Conservation (phyloP, 495 filamentous ascomycete genomes). For the Podospora australis region DNA sequence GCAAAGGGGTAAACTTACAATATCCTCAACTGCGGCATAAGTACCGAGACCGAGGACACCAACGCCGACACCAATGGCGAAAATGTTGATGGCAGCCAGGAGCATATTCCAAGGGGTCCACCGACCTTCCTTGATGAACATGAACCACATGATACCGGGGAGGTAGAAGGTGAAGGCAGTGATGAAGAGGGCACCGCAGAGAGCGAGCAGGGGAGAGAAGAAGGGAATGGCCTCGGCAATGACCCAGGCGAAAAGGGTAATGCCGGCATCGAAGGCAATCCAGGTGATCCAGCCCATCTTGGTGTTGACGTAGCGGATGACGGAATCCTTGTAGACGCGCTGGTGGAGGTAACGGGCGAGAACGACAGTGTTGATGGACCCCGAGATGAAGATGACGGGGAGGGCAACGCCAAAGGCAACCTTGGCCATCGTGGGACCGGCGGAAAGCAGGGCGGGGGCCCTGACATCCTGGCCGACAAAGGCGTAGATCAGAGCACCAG, state of each 20-base stretch:
- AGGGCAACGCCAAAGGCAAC: constrained; percentile 74
- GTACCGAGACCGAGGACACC: constrained; percentile 52
- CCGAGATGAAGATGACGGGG: constrained; percentile 69
- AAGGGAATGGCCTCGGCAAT: constrained; percentile 67
- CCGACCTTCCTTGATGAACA: constrained; percentile 51
- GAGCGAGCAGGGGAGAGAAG: constrained; percentile 59
- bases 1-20: constrained; percentile 37
- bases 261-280: constrained; percentile 48
- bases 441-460: constrained; percentile 63
- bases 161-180: constrained; percentile 61
- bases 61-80: constrained; percentile 50
- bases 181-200: constrained; percentile 56
- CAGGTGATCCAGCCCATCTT: constrained; percentile 52
- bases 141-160: constrained; percentile 60
- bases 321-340: constrained; percentile 49
- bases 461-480: constrained; percentile 63
- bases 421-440: constrained; percentile 55
- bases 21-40: constrained; percentile 50
- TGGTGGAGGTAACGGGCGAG: constrained; percentile 59
- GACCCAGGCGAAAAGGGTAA: constrained; percentile 64
- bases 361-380: constrained; percentile 56
- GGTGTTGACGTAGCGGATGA: constrained; percentile 55
- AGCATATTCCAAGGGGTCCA: constrained; percentile 42
- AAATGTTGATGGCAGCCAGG: constrained; percentile 39
- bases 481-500: constrained; percentile 63